phyloP scores from a whole-genome alignment of 192 early-diverging fungal species.

The Coemansia umbellata region DNA sequence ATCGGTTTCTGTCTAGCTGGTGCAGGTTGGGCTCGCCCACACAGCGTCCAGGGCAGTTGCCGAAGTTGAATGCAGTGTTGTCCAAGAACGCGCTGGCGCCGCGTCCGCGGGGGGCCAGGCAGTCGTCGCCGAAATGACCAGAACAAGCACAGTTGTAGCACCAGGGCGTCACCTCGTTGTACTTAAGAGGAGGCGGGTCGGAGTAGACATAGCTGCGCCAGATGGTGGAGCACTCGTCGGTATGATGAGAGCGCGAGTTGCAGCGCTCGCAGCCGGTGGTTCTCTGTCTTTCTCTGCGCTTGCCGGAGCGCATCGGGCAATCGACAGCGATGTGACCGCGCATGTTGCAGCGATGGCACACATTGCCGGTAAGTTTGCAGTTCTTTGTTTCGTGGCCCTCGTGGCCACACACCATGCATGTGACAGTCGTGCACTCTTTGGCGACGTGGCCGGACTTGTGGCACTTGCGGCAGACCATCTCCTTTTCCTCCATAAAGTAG shows the following conservation, averaged over 20 bases:
- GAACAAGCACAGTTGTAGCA: conserved; percentile 44
- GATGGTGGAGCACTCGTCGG: conserved; percentile 42
- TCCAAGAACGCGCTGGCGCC: conserved; percentile 12
- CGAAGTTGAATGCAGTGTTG: conserved; percentile 23
- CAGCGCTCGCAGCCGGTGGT: conserved; percentile 22
- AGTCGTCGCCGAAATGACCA: conserved; percentile 48
- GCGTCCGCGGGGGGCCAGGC: conserved; percentile 3
- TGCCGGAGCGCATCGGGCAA: conserved; percentile 25
- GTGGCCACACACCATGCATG: conserved; percentile 36
- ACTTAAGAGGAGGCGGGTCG: conserved; percentile 2
- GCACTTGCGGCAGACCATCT: conserved; percentile 35
- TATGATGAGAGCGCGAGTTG: conserved; percentile 18
- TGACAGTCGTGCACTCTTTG: conserved; percentile 37
- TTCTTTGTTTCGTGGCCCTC: conserved; percentile 34
- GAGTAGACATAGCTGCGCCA: conserved; percentile 46
- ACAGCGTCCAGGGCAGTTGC: conserved; percentile 31
- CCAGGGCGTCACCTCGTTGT: conserved; percentile 27
- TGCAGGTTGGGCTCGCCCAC: conserved; percentile 2
- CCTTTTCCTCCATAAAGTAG: conserved; percentile 51
- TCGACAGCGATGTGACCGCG: conserved; percentile 38
- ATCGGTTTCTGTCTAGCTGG: not conserved
- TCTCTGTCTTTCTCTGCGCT: not conserved
- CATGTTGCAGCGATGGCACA: conserved; percentile 48
- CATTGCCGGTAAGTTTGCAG: conserved; percentile 35
- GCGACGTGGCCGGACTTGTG: conserved; percentile 32